phyloP scores from a whole-genome alignment of 495 filamentous ascomycete species.

The Umbilicaria muhlenbergii region DNA sequence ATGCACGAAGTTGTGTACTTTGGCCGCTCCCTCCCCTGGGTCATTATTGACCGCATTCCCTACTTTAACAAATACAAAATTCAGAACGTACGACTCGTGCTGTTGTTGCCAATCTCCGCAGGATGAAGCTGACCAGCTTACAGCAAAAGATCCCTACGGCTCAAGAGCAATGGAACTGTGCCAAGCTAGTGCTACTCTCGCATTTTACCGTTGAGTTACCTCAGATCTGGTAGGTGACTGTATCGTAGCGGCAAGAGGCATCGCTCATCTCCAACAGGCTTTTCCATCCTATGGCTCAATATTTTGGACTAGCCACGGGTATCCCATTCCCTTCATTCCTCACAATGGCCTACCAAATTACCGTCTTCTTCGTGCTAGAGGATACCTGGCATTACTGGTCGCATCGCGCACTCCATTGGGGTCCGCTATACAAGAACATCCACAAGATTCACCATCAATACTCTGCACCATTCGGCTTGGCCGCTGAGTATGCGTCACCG shows the following conservation, averaged over 20 bases:
- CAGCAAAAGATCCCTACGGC: slow-evolving; percentile 81
- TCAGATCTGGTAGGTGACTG: slow-evolving; percentile 64
- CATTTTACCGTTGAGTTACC: slow-evolving; percentile 96
- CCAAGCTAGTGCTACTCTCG: slow-evolving; percentile 72
- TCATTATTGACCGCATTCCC: slow-evolving; percentile 77
- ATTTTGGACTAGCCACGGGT: slow-evolving; percentile 72
- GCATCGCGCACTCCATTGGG: slow-evolving; percentile 91
- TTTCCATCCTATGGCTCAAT: slow-evolving; percentile 96
- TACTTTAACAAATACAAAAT: slow-evolving; percentile 88
- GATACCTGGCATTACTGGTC: slow-evolving; percentile 98
- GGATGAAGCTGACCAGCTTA: background rate
- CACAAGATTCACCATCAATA: slow-evolving; percentile 99
- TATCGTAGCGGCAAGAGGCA: background rate
- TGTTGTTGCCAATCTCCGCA: background rate
- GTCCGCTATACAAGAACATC: slow-evolving; percentile 79
- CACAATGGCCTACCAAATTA: slow-evolving; percentile 84
- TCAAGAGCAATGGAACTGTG: slow-evolving; percentile 88
- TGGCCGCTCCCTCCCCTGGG: slow-evolving; percentile 81
- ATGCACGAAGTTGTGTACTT: slow-evolving; percentile 96
- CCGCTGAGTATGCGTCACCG: slow-evolving; percentile 93
- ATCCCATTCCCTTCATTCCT: slow-evolving; percentile 76
- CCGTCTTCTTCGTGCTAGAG: slow-evolving; percentile 88
- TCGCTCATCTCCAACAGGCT: slow-evolving; percentile 30
- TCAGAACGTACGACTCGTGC: slow-evolving; percentile 48
- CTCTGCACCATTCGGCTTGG: slow-evolving; percentile 89